Evolutionary conservation across 768 basidiomycete genomes (phyloP).

Genomic region (Gautieria morchelliformis): DNA sequence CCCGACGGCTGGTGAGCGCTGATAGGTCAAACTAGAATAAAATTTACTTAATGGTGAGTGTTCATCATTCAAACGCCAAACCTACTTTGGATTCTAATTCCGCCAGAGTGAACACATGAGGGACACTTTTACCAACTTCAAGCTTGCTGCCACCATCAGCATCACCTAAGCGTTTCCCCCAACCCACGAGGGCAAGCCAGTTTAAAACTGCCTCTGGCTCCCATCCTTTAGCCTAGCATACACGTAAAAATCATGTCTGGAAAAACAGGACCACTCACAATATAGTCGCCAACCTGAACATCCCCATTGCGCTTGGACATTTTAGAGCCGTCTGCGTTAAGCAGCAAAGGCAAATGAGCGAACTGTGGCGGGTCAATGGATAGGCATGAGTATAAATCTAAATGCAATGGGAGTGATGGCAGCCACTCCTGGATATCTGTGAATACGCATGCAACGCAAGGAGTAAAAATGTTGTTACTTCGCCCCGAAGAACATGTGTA

Average conservation of each 20-base stretch:
- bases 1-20: constrained; percentile 70
- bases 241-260: background rate
- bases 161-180: constrained; percentile 48
- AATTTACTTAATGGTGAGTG: background rate
- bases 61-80: constrained; percentile 35
- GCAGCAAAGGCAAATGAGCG: constrained; percentile 82
- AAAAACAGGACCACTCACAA: constrained; percentile 34
- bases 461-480: constrained; percentile 37
- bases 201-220: constrained; percentile 85
- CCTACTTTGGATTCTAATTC: constrained; percentile 15
- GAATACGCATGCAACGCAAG: background rate
- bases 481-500: constrained; percentile 90
- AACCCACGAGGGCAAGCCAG: constrained; percentile 92
- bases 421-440: constrained; percentile 75
- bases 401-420: constrained; percentile 83
- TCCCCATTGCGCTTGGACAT: constrained; percentile 93
- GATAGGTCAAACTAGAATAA: constrained; percentile 60
- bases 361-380: constrained; percentile 66
- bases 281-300: constrained; percentile 78
- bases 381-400: constrained; percentile 79
- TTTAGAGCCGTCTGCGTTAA: constrained; percentile 86
- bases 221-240: constrained; percentile 67
- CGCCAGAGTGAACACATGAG: constrained; percentile 19
- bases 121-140: constrained; percentile 11
- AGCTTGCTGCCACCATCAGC: background rate